These are phyloP conservation scores for Suillus spraguei DNA, from an alignment of 768 basidiomycete species.

Conservation along the genomic window DNA sequence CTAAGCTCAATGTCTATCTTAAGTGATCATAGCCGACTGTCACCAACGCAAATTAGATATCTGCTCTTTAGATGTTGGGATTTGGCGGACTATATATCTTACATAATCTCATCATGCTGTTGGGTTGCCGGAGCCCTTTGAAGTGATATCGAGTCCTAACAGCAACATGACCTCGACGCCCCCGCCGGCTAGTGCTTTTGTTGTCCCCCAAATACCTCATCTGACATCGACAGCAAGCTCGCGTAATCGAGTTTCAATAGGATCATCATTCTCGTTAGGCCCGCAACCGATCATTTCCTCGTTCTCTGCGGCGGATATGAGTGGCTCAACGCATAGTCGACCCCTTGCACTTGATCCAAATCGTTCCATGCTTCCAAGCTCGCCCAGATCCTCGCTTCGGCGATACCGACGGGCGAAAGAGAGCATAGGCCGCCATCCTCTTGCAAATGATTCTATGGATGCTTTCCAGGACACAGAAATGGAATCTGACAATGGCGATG, in stretches of 20 bases:
- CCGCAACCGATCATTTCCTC: slow-evolving; percentile 77
- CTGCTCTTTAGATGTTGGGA: no score
- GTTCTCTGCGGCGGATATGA: slow-evolving; percentile 64
- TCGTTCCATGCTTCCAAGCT: slow-evolving; percentile 73
- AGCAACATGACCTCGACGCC: slow-evolving; percentile 45
- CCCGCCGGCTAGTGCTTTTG: slow-evolving; percentile 46
- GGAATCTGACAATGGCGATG: slow-evolving; percentile 60
- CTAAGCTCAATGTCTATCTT: no score
- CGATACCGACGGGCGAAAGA: slow-evolving; percentile 57
- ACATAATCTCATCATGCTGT: neutral
- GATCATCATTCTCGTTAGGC: slow-evolving; percentile 83
- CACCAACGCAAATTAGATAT: no score
- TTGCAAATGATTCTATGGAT: slow-evolving; percentile 75
- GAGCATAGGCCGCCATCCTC: slow-evolving; percentile 62
- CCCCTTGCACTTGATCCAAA: slow-evolving; percentile 77
- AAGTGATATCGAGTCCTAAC: neutral
- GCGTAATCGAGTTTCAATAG: slow-evolving; percentile 68
- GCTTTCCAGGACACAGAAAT: slow-evolving; percentile 71
- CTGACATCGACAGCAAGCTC: slow-evolving; percentile 56
- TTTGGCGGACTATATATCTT: neutral
- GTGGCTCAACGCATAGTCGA: slow-evolving; percentile 55
- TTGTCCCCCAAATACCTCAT: slow-evolving; percentile 49
- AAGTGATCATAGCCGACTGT: no score
- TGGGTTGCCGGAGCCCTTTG: neutral
- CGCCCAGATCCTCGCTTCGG: slow-evolving; percentile 72